These are phyloP conservation scores for Pelagophyceae sp. DNA, from an alignment of 352 stramenopile genomes.

Conservation along the genomic window DNA sequence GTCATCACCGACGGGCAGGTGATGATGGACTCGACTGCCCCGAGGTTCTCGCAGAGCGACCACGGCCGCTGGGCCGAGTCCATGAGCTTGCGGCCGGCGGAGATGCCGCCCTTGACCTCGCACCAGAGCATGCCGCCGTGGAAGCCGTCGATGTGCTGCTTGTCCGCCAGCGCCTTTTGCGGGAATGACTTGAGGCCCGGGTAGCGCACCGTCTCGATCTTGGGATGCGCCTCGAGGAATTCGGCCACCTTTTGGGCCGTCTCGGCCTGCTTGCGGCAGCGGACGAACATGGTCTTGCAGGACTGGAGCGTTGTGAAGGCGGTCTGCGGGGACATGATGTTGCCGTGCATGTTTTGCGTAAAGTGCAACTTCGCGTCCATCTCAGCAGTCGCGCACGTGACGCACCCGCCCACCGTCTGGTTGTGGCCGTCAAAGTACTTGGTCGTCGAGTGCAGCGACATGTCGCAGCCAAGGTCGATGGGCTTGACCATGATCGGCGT, in stretches of 20 bases:
- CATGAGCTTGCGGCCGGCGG: conserved; percentile 75
- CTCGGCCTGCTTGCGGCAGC: conserved; percentile 74
- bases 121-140: conserved; percentile 69
- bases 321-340: conserved; percentile 75
- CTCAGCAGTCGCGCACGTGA: conserved; percentile 61
- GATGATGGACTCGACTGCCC: conserved; percentile 76
- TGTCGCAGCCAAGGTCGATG: conserved; percentile 74
- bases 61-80: conserved; percentile 76
- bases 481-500: conserved; percentile 81
- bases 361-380: conserved; percentile 58
- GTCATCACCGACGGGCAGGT: conserved; percentile 84
- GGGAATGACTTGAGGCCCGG: conserved; percentile 76
- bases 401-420: conserved; percentile 78
- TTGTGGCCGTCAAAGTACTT: conserved; percentile 93
- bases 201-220: conserved; percentile 80
- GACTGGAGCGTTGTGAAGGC: conserved; percentile 80
- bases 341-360: conserved; percentile 78
- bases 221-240: conserved; percentile 76
- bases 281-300: conserved; percentile 84
- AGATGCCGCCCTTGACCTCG: conserved; percentile 74
- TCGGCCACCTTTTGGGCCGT: conserved; percentile 79
- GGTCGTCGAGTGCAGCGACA: conserved; percentile 84
- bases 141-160: conserved; percentile 45
- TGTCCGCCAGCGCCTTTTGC: conserved; percentile 77
- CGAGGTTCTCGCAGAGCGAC: conserved; percentile 78